A percentile compares a stretch with the other conserved stretches of the same genome.
These are phyloP conservation scores for Parastagonospora avenae DNA, from an alignment of 2,329 filamentous ascomycete genomes.

Conservation along the genomic window DNA sequence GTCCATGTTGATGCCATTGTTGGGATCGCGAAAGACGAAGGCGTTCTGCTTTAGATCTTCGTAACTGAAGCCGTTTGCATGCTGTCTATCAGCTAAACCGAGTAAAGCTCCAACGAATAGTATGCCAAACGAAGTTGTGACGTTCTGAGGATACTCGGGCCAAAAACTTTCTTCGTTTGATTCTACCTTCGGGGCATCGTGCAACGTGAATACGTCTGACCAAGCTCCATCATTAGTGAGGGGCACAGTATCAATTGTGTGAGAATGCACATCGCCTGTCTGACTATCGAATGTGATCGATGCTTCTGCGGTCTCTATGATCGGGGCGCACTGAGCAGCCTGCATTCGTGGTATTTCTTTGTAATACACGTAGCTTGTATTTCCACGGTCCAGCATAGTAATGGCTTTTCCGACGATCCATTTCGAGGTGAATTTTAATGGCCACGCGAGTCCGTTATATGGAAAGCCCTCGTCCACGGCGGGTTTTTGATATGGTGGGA, in stretches of 20 bases:
- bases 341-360: constrained; percentile 13
- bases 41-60: constrained; percentile 19
- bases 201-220: constrained; percentile 12
- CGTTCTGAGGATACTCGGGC: constrained; percentile 2
- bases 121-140: constrained; percentile 13
- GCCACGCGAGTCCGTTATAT: neutral
- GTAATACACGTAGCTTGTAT: constrained; percentile 5
- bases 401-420: neutral
- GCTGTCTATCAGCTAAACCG: constrained; percentile 7
- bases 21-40: constrained; percentile 30
- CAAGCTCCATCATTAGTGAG: constrained; percentile 5
- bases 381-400: neutral
- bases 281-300: constrained; percentile 10
- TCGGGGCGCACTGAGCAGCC: constrained; percentile 16
- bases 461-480: neutral
- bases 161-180: neutral
- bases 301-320: constrained; percentile 18
- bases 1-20: constrained; percentile 20
- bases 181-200: neutral
- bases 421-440: constrained; percentile 1
- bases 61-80: neutral
- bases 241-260: constrained; percentile 3
- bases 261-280: constrained; percentile 6
- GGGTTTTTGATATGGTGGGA: neutral
- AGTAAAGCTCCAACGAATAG: constrained; percentile 18